Base-by-base conservation (phyloP, 768 basidiomycete genomes). In the Amylocystis lapponica region DNA sequence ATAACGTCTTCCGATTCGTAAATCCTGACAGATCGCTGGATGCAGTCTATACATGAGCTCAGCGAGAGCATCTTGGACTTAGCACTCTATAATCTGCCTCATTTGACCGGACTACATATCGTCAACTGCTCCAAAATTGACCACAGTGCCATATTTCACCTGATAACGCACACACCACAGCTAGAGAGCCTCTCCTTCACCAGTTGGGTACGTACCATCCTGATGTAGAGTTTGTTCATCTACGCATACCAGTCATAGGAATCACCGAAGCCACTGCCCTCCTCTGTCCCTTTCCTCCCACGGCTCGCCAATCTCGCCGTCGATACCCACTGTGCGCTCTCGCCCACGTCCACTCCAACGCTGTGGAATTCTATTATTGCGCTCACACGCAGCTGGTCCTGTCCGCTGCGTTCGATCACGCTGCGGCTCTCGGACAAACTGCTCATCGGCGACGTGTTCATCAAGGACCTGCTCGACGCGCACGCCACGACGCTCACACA, bases 131-230 rank as follows among this genome's bases (percentile, higher is more conserved):
- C 71, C 5, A 75, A 76, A 45, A 56, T 83, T 26, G 70, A 78
- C 33, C 81, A 86, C 49, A 42, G 56, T 8, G 51, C 59, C 26
- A 62, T 84, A 6, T 65, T 87, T 25, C 63, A 61, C 13, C 60
- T 72, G 17, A 59, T 74, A 10, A 45, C 57, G 5, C 48, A 76
- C 36, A 78, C 75, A 0, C 83, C 83, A 0, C 54, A 65, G 5
- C 67, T 88, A 10, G 74, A 77, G 49, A 78, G 70, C 43, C 65
- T 88, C 1, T 79, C 83, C 1, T 65, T 86, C 22, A 78, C 79
- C 13, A 69, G 73, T 33, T 71, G 72, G 45, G 83, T 86, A 44
- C 46, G 79, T 60, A 10, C 10, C 46, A 17, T 30, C 32, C 20
- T 34, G 11, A 34, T 17, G 20, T 23, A 43, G 48, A 21, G 32